Evolutionary conservation across 2,329 filamentous ascomycete genomes (phyloP).

Genomic region (Microsporum audouinii): DNA sequence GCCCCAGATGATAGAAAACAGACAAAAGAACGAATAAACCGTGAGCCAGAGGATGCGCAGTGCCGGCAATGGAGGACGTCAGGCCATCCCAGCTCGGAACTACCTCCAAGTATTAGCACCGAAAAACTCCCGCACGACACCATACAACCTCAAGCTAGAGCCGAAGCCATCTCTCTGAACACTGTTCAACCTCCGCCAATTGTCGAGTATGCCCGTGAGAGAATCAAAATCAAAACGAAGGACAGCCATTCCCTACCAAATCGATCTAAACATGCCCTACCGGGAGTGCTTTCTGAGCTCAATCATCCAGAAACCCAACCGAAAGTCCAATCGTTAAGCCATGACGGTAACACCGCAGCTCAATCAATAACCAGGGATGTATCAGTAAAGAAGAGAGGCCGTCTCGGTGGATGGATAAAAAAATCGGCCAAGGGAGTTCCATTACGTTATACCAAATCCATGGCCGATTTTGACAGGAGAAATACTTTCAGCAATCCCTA

Average conservation of each 20-base stretch:
- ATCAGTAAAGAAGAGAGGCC: background rate
- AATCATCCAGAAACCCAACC: background rate
- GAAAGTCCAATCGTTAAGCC: background rate
- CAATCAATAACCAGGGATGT: no score
- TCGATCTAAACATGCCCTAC: background rate
- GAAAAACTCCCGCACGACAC: background rate
- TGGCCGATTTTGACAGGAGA: background rate
- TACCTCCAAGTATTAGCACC: background rate
- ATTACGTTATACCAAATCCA: background rate
- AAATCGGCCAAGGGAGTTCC: background rate
- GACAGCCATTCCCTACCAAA: background rate
- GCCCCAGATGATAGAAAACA: constrained; percentile 6
- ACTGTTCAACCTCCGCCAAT: background rate
- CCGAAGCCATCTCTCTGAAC: background rate
- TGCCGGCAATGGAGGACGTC: background rate
- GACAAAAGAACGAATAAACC: constrained; percentile 1
- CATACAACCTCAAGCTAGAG: background rate
- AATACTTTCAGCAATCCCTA: background rate
- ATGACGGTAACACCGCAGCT: no score
- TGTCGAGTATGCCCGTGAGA: background rate
- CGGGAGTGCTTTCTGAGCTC: background rate
- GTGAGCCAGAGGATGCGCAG: background rate
- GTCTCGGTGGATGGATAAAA: background rate
- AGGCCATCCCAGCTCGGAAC: background rate
- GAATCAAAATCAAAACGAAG: background rate